Percentiles rank a stretch among this genome's conserved stretches.
Conservation (phyloP, 1,284 basidiomycete genomes). For the Sporisorium sorghi region DNA sequence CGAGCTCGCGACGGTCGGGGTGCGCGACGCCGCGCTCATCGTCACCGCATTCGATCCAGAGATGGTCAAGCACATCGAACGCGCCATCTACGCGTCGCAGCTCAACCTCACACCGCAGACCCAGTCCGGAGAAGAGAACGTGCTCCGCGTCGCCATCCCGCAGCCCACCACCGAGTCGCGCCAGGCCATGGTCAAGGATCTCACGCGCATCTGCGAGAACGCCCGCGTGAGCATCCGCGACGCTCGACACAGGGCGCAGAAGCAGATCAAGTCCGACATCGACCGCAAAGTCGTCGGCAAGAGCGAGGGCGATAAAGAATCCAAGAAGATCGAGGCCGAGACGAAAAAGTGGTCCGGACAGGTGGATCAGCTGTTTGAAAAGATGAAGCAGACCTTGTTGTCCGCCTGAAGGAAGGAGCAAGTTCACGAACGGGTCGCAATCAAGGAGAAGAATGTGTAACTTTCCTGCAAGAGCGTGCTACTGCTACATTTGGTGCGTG, state of each 20-base stretch:
- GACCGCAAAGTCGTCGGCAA: slow-evolving; percentile 62
- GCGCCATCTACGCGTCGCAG: slow-evolving; percentile 61
- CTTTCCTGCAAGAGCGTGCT: not conserved
- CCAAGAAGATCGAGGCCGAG: slow-evolving; percentile 54
- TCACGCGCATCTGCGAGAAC: slow-evolving; percentile 65
- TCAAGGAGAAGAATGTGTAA: not conserved
- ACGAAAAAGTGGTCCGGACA: slow-evolving; percentile 55
- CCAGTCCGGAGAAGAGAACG: slow-evolving; percentile 55
- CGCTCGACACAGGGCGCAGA: slow-evolving; percentile 63
- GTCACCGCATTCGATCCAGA: slow-evolving; percentile 63
- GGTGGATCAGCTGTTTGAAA: slow-evolving; percentile 59
- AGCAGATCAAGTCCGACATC: slow-evolving; percentile 65
- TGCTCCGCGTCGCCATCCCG: slow-evolving; percentile 63
- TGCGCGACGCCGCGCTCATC: slow-evolving; percentile 59
- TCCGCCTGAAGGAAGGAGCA: slow-evolving; percentile 5
- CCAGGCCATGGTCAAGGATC: slow-evolving; percentile 57
- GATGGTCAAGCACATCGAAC: slow-evolving; percentile 65
- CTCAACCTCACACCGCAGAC: slow-evolving; percentile 61
- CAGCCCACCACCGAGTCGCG: slow-evolving; percentile 65
- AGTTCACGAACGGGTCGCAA: not conserved
- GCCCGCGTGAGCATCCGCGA: slow-evolving; percentile 61
- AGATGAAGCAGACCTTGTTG: slow-evolving; percentile 53
- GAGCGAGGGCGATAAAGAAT: slow-evolving; percentile 58
- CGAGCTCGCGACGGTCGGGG: slow-evolving; percentile 66
- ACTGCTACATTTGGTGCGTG: not conserved